A percentile compares a stretch with the other conserved stretches of the same genome.
phyloP scores from a whole-genome alignment of 495 filamentous ascomycete genomes.

The Neurospora sp. region DNA sequence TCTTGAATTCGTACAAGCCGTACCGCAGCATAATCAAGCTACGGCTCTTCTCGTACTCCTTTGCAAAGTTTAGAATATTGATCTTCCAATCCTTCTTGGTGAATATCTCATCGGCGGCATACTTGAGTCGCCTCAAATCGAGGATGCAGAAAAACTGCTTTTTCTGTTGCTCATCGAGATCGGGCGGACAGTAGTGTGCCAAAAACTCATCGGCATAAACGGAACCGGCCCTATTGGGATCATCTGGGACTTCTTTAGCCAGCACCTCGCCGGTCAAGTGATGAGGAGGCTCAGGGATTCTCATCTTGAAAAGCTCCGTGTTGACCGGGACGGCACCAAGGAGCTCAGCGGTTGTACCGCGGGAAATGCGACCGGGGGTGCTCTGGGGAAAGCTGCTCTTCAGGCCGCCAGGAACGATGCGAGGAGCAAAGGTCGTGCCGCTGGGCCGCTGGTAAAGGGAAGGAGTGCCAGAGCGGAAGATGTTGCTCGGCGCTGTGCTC shows the following conservation, averaged over 20 bases:
- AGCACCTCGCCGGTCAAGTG: conserved; percentile 37
- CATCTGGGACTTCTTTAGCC: conserved; percentile 34
- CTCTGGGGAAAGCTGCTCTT: conserved; percentile 27
- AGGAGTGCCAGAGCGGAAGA: conserved; percentile 30
- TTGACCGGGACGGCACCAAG: conserved; percentile 22
- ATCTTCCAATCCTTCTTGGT: conserved; percentile 43
- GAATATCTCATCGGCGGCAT: conserved; percentile 42
- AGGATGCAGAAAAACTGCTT: conserved; percentile 45
- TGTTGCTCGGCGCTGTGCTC: conserved; percentile 18
- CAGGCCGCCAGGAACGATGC: conserved; percentile 16
- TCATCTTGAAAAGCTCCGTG: conserved; percentile 36
- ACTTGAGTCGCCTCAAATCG: conserved; percentile 41
- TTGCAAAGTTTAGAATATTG: conserved; percentile 41
- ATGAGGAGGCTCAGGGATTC: conserved; percentile 34
- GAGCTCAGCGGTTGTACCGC: conserved; percentile 18
- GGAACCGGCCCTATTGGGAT: conserved; percentile 27
- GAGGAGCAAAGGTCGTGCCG: conserved; percentile 28
- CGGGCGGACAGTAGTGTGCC: conserved; percentile 35
- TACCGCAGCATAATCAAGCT: conserved; percentile 43
- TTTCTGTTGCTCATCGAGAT: conserved; percentile 37
- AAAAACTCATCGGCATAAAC: conserved; percentile 42
- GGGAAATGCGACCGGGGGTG: conserved; percentile 19
- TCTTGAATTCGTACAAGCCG: conserved; percentile 44
- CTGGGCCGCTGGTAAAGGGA: conserved; percentile 19
- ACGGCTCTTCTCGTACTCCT: conserved; percentile 44